Evolutionary conservation across 2,329 filamentous ascomycete species (phyloP).

Genomic region (Hymenoscyphus albidus): DNA sequence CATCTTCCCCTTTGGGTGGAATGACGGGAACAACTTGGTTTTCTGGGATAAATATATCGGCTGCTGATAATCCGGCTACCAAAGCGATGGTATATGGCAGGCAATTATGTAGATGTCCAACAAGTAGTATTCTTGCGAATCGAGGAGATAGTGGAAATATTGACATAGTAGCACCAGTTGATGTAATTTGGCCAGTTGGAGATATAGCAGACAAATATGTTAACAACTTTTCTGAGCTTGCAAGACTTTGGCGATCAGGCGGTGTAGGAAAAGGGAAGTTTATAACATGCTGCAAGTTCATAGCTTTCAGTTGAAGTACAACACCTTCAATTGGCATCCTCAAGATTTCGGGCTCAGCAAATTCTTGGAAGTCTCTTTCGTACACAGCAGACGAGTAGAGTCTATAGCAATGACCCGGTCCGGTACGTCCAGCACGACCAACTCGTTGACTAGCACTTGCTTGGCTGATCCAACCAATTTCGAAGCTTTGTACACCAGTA

Average conservation of each 20-base stretch:
- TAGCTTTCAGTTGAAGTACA: constrained; percentile 89
- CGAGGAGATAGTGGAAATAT: constrained; percentile 87
- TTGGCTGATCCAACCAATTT: constrained; percentile 96
- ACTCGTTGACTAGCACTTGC: constrained; percentile 88
- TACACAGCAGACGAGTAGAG: constrained; percentile 94
- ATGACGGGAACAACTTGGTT: constrained; percentile 66
- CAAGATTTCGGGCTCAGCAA: constrained; percentile 82
- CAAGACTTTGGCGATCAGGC: constrained; percentile 70
- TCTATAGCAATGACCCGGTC: constrained; percentile 91
- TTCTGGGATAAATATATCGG: constrained; percentile 82
- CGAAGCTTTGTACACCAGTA: constrained; percentile 92
- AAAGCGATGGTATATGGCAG: constrained; percentile 82
- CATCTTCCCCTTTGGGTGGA: constrained; percentile 47
- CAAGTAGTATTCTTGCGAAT: constrained; percentile 86
- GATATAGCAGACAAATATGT: constrained; percentile 80
- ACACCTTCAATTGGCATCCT: constrained; percentile 90
- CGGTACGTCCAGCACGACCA: constrained; percentile 91
- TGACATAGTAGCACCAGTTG: constrained; percentile 78
- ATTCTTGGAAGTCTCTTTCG: constrained; percentile 81
- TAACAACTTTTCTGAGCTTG: constrained; percentile 80
- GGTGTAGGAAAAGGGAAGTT: constrained; percentile 97
- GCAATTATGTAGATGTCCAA: constrained; percentile 78
- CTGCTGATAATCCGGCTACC: constrained; percentile 82
- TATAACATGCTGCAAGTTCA: constrained; percentile 84
- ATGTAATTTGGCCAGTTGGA: constrained; percentile 68